These are phyloP conservation scores for Melampsora americana DNA, from an alignment of 1,284 basidiomycete genomes.

Conservation along the genomic window DNA sequence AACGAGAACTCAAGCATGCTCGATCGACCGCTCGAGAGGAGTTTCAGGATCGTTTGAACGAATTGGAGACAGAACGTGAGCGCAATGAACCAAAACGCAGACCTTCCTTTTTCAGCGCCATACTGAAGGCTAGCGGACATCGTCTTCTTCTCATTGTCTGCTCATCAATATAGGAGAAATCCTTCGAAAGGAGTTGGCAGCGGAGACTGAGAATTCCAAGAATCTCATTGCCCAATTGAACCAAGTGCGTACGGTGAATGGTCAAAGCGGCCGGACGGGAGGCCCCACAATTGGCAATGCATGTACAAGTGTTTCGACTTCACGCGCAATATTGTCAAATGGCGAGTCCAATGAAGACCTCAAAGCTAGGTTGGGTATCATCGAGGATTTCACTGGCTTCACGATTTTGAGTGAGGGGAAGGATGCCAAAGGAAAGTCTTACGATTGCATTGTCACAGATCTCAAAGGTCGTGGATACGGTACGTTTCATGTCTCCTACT, in stretches of 20 bases:
- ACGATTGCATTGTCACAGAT: conserved; percentile 39
- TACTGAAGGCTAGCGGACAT: background rate
- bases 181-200: conserved; percentile 27
- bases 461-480: conserved; percentile 12
- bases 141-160: background rate
- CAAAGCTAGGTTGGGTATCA: conserved; percentile 16
- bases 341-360: conserved; percentile 27
- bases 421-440: conserved; percentile 22
- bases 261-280: background rate
- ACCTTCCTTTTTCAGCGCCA: background rate
- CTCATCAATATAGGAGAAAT: conserved; percentile 3
- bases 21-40: conserved; percentile 9
- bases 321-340: conserved; percentile 10
- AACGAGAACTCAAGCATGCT: conserved; percentile 20
- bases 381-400: conserved; percentile 42
- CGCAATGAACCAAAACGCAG: background rate
- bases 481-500: background rate
- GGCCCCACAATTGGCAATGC: background rate
- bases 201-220: conserved; percentile 39
- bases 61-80: conserved; percentile 34
- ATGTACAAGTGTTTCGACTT: background rate
- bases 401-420: background rate
- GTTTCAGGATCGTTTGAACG: conserved; percentile 26
- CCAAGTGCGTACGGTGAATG: conserved; percentile 10
- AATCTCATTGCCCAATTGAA: conserved; percentile 33